Conservation (phyloP, 1,284 basidiomycete genomes). For the Microbotryum scabiosae region DNA sequence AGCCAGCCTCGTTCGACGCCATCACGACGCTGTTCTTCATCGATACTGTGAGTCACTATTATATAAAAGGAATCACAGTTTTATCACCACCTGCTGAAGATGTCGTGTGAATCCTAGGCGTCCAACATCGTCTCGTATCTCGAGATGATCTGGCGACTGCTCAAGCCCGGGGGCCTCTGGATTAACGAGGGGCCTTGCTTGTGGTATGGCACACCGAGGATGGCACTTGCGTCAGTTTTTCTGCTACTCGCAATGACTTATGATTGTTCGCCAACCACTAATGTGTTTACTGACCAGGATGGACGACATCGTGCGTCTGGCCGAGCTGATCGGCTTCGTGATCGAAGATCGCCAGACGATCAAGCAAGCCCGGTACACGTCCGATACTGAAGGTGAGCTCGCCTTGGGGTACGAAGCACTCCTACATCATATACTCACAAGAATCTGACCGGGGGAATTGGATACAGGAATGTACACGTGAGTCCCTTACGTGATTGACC, state of each 20-base stretch:
- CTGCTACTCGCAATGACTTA: not conserved
- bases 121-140: conserved; percentile 45
- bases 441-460: not conserved
- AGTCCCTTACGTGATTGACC: not conserved
- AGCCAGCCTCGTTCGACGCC: conserved; percentile 2
- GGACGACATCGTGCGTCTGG: conserved; percentile 51
- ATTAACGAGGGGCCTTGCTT: conserved; percentile 59
- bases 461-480: conserved; percentile 12
- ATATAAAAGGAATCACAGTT: not conserved
- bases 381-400: conserved; percentile 56
- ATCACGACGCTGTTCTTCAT: conserved; percentile 62
- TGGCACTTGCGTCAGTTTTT: conserved; percentile 45
- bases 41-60: conserved; percentile 17
- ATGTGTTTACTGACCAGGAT: conserved; percentile 41
- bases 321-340: conserved; percentile 50
- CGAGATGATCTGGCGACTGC: conserved; percentile 25
- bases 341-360: conserved; percentile 39
- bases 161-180: conserved; percentile 55
- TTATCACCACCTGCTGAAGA: not conserved
- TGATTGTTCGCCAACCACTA: not conserved
- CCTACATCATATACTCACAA: conserved; percentile 39
- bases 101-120: conserved; percentile 44
- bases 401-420: conserved; percentile 51
- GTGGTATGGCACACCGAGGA: conserved; percentile 50
- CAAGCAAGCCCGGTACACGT: conserved; percentile 56